Evolutionary conservation across 768 basidiomycete species (phyloP), one percentile per base, ranked within the genome.

Genomic region (Gelatoporia subvermispora): DNA sequence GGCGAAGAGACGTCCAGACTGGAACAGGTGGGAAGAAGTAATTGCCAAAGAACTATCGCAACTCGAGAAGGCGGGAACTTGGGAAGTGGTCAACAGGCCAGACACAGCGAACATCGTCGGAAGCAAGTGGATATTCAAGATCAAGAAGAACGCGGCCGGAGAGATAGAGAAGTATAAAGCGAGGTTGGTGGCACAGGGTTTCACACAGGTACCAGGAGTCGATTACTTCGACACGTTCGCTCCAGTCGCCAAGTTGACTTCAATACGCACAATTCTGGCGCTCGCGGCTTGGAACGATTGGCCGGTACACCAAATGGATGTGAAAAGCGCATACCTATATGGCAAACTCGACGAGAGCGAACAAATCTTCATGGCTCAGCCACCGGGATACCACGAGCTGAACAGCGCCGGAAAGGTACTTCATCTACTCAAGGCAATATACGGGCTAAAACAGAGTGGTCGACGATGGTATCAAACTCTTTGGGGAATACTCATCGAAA

Each of bases 61-160:
- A 59, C 63, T 31, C 45, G 60, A 4, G 55, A 71, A 13, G 71
- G 68, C 48, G 72, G 66, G 68, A 61, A 60, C 0, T 45, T 52
- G 10, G 60, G 54, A n/a, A 53, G 47, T 2, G 39, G 51, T 0
- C 50, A 67, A 1, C 54, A 58, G 1, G 58, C 65, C 20, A 59
- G 68, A 40, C 49, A 56, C 4, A 65, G 59, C 43, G 52, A 69
- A 20, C 47, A 39, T 16, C 43, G 69, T n/a, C n/a, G n/a, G n/a
- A n/a, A n/a, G n/a, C n/a, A n/a, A n/a, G n/a, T n/a, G n/a, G n/a
- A n/a, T n/a, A n/a, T n/a, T n/a, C n/a, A n/a, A n/a, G n/a, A n/a
- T n/a, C n/a, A n/a, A n/a, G n/a, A n/a, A n/a, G n/a, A n/a, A n/a
- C n/a, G n/a, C n/a, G n/a, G n/a, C n/a, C n/a, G n/a, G n/a, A n/a